A percentile compares a stretch with the other conserved stretches of the same genome.
phyloP scores from a whole-genome alignment of 108 stramenopile species.

The Fistulifera solaris region DNA sequence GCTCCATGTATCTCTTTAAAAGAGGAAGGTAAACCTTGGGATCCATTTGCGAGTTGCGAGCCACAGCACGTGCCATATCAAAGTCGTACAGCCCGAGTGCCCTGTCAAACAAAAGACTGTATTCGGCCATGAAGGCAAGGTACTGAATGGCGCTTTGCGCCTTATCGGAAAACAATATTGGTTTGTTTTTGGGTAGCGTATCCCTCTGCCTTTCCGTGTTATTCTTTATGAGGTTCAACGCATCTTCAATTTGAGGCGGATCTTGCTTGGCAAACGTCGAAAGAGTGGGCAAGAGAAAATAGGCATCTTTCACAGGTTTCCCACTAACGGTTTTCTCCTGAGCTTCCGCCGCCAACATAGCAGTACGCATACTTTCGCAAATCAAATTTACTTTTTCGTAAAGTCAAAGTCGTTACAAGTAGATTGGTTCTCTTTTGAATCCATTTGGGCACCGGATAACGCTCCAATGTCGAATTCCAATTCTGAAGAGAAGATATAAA shows the following conservation, averaged over 20 bases:
- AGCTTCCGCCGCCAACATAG: slow-evolving; percentile 54
- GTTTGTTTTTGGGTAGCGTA: slow-evolving; percentile 25
- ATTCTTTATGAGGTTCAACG: slow-evolving; percentile 56
- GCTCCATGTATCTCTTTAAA: slow-evolving; percentile 54
- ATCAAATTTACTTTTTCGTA: slow-evolving; percentile 67
- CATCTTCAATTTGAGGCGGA: slow-evolving; percentile 72
- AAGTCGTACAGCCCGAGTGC: slow-evolving; percentile 89
- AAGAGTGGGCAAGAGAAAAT: slow-evolving; percentile 74
- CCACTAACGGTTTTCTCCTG: slow-evolving; percentile 26
- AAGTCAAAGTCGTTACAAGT: slow-evolving; percentile 33
- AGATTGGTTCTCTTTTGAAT: slow-evolving; percentile 6
- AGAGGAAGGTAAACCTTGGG: slow-evolving; percentile 87
- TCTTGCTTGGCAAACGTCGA: slow-evolving; percentile 84
- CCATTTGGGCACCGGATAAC: slow-evolving; percentile 73
- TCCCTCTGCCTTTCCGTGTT: slow-evolving; percentile 18
- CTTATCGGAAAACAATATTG: slow-evolving; percentile 48
- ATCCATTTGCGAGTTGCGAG: slow-evolving; percentile 88
- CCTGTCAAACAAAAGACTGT: slow-evolving; percentile 76
- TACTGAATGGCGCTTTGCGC: slow-evolving; percentile 81
- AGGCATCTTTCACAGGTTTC: slow-evolving; percentile 29
- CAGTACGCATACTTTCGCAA: slow-evolving; percentile 47
- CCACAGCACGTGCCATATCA: slow-evolving; percentile 82
- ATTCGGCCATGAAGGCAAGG: slow-evolving; percentile 82
- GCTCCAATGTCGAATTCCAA: slow-evolving; percentile 48
- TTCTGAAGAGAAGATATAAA: slow-evolving; percentile 71